Conservation (phyloP, 257 asterid genomes). For the Gentiana macrophylla region DNA sequence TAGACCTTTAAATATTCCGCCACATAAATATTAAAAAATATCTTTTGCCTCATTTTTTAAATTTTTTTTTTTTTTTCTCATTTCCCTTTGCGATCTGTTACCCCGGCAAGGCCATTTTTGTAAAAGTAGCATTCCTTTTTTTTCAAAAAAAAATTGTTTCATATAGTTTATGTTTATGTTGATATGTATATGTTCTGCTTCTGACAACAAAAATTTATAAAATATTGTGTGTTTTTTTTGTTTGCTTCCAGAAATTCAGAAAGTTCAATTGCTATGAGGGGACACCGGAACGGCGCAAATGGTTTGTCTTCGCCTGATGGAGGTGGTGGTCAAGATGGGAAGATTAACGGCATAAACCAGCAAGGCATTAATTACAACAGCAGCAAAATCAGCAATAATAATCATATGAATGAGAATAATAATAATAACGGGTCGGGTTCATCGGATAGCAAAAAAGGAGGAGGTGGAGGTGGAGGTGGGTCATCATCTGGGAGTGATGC, state of each 20-base stretch:
- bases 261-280: constrained; percentile 34
- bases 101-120: constrained; percentile 39
- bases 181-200: constrained; percentile 4
- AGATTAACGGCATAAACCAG: constrained; percentile 13
- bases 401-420: constrained; percentile 9
- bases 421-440: constrained; percentile 59
- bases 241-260: constrained; percentile 52
- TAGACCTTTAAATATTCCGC: constrained; percentile 14
- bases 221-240: not conserved
- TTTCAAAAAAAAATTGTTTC: not conserved
- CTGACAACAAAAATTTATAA: not conserved
- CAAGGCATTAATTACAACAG: constrained; percentile 1
- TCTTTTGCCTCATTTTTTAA: constrained; percentile 1
- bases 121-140: constrained; percentile 16
- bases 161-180: not conserved
- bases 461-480: constrained; percentile 9
- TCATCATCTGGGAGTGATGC: constrained; percentile 62
- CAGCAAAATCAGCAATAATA: constrained; percentile 8
- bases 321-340: constrained; percentile 20
- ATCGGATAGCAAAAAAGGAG: constrained; percentile 51
- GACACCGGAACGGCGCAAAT: constrained; percentile 35
- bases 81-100: constrained; percentile 27
- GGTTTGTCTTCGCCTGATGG: constrained; percentile 38
- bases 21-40: not conserved
- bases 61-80: constrained; percentile 11